These are phyloP conservation scores for Kwoniella europaea DNA, from an alignment of 768 basidiomycete species.

Conservation along the genomic window DNA sequence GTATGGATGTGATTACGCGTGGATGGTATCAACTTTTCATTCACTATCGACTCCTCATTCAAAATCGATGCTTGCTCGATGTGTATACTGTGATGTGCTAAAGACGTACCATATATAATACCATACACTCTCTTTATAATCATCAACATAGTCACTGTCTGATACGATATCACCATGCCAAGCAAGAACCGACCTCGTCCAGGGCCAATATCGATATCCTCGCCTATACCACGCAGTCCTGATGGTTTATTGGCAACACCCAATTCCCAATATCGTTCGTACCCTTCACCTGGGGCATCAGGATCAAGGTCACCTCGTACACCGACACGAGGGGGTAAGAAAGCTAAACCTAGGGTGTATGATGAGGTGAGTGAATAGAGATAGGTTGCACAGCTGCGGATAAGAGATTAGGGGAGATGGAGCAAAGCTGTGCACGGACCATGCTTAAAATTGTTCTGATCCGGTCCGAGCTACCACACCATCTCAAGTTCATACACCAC, in stretches of 20 bases:
- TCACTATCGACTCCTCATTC: too few species aligned
- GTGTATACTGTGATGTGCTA: too few species aligned
- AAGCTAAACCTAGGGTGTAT: constrained; percentile 12
- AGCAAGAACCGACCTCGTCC: constrained; percentile 9
- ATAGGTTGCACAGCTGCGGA: constrained; percentile 4
- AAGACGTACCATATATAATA: background rate
- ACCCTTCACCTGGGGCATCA: constrained; percentile 1
- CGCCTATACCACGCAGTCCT: constrained; percentile 24
- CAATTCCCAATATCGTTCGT: constrained; percentile 1
- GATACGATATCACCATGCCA: background rate
- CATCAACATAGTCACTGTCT: background rate
- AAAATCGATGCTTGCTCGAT: too few species aligned
- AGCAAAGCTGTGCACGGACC: background rate
- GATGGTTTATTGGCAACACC: constrained; percentile 7
- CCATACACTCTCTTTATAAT: background rate
- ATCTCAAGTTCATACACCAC: background rate
- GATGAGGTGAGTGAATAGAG: constrained; percentile 23
- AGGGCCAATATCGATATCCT: constrained; percentile 24
- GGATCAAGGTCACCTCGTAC: constrained; percentile 18
- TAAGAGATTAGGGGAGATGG: background rate
- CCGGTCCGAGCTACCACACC: background rate
- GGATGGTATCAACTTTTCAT: too few species aligned
- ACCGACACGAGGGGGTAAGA: constrained; percentile 16
- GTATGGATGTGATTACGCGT: too few species aligned
- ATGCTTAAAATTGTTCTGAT: background rate